A percentile compares a stretch with the other conserved stretches of the same genome.
These are phyloP conservation scores for Claviceps sp. DNA, from an alignment of 2,329 filamentous ascomycete genomes.

Conservation along the genomic window DNA sequence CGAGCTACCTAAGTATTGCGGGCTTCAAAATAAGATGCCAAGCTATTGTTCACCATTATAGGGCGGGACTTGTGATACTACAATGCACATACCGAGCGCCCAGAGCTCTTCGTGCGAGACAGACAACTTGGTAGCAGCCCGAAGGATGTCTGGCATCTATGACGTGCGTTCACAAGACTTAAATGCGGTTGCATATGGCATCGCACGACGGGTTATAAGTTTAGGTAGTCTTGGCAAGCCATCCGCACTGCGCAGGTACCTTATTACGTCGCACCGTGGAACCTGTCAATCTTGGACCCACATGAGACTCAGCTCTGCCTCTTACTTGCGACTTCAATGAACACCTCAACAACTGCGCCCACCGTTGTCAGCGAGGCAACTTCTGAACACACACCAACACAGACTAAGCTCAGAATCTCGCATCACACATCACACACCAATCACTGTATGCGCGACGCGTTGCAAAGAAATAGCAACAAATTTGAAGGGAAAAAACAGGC, in stretches of 20 bases:
- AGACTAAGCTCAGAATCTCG: neutral
- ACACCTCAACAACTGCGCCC: neutral
- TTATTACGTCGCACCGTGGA: neutral
- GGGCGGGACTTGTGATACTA: too few relatives aligned
- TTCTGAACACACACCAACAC: neutral
- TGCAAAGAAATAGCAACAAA: neutral
- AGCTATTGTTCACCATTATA: too few relatives aligned
- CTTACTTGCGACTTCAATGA: neutral
- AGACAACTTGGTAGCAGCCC: neutral
- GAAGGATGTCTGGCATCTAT: neutral
- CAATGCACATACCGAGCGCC: too few relatives aligned
- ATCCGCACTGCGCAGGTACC: neutral
- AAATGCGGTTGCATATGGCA: too few relatives aligned
- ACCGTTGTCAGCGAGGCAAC: neutral
- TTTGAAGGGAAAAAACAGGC: neutral
- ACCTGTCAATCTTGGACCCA: neutral
- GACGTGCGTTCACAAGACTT: neutral
- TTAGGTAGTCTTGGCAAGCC: neutral
- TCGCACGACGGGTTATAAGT: neutral
- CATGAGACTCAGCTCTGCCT: neutral
- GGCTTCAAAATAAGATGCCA: too few relatives aligned
- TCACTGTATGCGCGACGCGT: neutral
- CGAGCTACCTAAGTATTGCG: neutral
- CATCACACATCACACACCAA: too few relatives aligned
- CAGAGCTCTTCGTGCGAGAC: too few relatives aligned